These are phyloP conservation scores for Plasmodium vivax DNA, from an alignment of 169 alveolate genomes.

Conservation along the genomic window DNA sequence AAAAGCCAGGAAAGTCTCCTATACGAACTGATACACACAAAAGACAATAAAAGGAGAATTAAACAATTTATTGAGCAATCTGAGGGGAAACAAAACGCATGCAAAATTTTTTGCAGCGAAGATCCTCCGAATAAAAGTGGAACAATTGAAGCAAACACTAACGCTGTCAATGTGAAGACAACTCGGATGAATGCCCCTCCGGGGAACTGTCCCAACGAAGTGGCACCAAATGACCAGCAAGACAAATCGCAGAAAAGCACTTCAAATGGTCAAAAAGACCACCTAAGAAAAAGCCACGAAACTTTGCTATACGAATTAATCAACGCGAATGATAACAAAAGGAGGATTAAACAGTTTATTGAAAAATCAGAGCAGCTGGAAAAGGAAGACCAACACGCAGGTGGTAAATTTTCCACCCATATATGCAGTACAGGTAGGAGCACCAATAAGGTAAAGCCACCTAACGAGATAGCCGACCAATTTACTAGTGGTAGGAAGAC, in stretches of 20 bases:
- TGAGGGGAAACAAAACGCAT: not conserved
- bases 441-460: too few species aligned
- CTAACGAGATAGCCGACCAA: too few species aligned
- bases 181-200: not conserved
- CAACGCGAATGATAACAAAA: not conserved
- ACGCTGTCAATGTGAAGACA: not conserved
- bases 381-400: too few species aligned
- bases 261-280: not conserved
- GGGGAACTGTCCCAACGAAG: not conserved
- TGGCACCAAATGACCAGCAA: not conserved
- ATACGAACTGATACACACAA: constrained; percentile 24
- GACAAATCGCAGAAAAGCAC: not conserved
- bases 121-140: not conserved
- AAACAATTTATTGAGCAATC: constrained; percentile 17
- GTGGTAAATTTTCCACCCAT: too few species aligned
- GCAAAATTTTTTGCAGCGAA: not conserved
- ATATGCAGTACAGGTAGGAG: too few species aligned
- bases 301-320: not conserved
- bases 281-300: not conserved
- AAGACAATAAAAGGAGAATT: constrained; percentile 16
- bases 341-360: not conserved
- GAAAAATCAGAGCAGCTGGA: too few species aligned
- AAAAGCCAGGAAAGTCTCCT: constrained; percentile 36
- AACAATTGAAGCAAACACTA: not conserved
- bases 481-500: too few species aligned